phyloP scores from a whole-genome alignment of 768 basidiomycete genomes.

The Tulasnella sp. region DNA sequence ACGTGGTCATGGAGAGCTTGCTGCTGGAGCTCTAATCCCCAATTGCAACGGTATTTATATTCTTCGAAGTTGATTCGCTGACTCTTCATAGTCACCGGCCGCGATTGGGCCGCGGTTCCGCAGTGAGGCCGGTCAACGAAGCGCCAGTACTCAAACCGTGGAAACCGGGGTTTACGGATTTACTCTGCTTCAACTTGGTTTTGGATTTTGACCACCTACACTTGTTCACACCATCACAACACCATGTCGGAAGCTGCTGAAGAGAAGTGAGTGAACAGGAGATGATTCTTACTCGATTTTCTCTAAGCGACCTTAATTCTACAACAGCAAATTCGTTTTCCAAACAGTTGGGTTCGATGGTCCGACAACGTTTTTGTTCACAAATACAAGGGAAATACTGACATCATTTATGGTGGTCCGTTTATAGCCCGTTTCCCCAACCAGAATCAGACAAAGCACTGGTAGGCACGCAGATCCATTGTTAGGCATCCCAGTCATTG shows the following conservation, averaged over 20 bases:
- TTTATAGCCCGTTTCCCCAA: conserved; percentile 71
- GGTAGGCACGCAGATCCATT: conserved; percentile 37
- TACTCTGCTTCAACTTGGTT: too few species aligned
- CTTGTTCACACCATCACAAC: not conserved
- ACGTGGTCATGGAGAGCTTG: not conserved
- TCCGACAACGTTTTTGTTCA: conserved; percentile 24
- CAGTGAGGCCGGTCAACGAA: too few species aligned
- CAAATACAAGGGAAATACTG: not conserved
- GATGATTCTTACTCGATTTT: not conserved
- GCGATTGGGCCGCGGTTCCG: too few species aligned
- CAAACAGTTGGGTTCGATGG: conserved; percentile 95
- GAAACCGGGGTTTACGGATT: too few species aligned
- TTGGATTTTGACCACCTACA: conserved; percentile 9
- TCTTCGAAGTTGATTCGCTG: too few species aligned
- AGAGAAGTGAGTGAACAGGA: conserved; percentile 7
- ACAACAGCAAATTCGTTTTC: conserved; percentile 63
- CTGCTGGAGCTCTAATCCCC: too few species aligned
- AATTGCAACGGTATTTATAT: too few species aligned
- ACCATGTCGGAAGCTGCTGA: conserved; percentile 12
- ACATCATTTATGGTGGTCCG: not conserved
- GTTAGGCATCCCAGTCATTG: not conserved
- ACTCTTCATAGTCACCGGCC: too few species aligned
- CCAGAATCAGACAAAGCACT: conserved; percentile 91
- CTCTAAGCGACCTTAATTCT: not conserved
- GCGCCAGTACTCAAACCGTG: too few species aligned